Conservation (phyloP, 2,329 filamentous ascomycete species). For the Xylariaceae sp. region DNA sequence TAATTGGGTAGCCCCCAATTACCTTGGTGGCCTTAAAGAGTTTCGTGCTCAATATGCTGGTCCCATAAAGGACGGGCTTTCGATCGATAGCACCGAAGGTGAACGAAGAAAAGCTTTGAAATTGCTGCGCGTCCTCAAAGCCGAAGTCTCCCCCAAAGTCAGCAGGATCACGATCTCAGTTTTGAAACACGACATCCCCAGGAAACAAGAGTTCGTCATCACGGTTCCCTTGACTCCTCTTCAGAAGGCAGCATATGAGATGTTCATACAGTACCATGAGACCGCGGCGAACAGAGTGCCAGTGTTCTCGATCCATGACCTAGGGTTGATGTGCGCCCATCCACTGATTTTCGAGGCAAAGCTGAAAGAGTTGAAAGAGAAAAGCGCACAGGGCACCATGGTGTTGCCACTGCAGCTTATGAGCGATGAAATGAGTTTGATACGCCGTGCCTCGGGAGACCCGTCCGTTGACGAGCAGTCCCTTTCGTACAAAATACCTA, state of each 20-base stretch:
- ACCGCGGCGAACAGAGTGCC: conserved; percentile 4
- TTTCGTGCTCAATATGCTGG: conserved; percentile 68
- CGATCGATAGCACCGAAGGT: conserved; percentile 52
- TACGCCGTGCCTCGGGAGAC: conserved; percentile 24
- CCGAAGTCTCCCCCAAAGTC: conserved; percentile 72
- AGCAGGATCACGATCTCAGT: conserved; percentile 66
- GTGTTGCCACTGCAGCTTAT: conserved; percentile 30
- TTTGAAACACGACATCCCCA: conserved; percentile 63
- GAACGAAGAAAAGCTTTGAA: conserved; percentile 60
- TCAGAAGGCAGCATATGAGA: conserved; percentile 61
- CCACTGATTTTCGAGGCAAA: conserved; percentile 44
- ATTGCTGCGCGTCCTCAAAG: conserved; percentile 66
- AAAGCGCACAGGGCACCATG: conserved; percentile 8
- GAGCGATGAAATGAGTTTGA: conserved; percentile 32
- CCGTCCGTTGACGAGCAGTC: conserved; percentile 41
- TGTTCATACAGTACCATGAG: conserved; percentile 35
- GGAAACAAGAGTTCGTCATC: conserved; percentile 79
- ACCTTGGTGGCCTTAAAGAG: conserved; percentile 63
- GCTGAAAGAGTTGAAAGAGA: conserved; percentile 22
- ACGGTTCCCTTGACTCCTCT: conserved; percentile 64
- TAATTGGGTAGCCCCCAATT: conserved; percentile 78
- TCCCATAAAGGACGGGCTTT: conserved; percentile 71
- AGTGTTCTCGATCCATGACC: conserved; percentile 37
- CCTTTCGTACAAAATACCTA: conserved; percentile 64
- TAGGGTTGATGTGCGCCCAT: conserved; percentile 51